These are phyloP conservation scores for Suhomyces prunicola DNA, from an alignment of 805 yeast genomes.

Conservation along the genomic window DNA sequence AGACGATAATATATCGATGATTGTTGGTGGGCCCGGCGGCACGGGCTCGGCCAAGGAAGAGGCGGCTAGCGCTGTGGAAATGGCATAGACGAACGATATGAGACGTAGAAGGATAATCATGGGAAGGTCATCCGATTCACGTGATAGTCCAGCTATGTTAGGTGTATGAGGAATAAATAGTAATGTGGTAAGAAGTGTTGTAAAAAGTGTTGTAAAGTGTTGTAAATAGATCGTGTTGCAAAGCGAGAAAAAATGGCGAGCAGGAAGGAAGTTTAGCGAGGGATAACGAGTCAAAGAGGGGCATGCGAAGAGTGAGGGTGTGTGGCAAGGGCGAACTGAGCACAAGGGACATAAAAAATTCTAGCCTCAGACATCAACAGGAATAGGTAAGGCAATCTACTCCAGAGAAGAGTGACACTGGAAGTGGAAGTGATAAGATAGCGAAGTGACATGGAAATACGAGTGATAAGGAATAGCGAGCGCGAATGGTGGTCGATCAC, in stretches of 20 bases:
- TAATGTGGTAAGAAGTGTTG: background rate
- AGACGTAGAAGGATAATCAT: background rate
- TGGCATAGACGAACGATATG: background rate
- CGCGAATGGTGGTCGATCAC: too few species aligned
- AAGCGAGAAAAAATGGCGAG: background rate
- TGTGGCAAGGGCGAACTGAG: background rate
- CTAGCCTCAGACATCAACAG: background rate
- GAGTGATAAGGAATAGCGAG: background rate
- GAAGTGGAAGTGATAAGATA: background rate
- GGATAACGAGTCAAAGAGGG: background rate
- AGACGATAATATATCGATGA: slow-evolving; percentile 67
- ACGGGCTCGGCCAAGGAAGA: slow-evolving; percentile 5
- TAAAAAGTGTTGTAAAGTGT: background rate
- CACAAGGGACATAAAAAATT: too few species aligned
- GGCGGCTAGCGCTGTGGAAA: slow-evolving; percentile 6
- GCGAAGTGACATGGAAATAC: background rate
- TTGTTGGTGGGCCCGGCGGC: slow-evolving; percentile 35
- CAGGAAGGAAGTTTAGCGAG: background rate
- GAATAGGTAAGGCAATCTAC: too few species aligned
- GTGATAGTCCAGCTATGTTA: background rate
- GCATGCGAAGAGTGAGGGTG: background rate
- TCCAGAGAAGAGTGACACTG: too few species aligned
- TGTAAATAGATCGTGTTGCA: background rate
- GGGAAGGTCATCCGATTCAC: background rate
- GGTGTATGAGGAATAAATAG: background rate